These are phyloP conservation scores for Recurvomyces mirabilis DNA, from an alignment of 495 filamentous ascomycete species.

Conservation along the genomic window DNA sequence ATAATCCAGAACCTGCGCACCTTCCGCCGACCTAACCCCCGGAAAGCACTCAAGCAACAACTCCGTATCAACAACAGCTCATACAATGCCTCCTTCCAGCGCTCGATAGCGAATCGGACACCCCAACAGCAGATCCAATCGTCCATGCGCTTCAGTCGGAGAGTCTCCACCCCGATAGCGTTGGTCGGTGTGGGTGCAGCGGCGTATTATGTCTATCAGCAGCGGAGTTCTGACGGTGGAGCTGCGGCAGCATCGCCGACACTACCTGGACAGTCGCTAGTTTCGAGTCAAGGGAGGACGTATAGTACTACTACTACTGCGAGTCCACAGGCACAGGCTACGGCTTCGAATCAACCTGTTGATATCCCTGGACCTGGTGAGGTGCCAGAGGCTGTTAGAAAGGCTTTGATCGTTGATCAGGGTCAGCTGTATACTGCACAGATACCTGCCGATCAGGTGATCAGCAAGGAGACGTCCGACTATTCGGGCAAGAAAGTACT, in stretches of 20 bases:
- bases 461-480: conserved; percentile 78
- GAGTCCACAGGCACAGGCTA: background rate
- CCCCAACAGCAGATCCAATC: conserved; percentile 9
- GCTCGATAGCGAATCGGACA: conserved; percentile 15
- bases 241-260: background rate
- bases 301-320: background rate
- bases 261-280: background rate
- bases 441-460: conserved; percentile 38
- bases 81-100: conserved; percentile 20
- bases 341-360: background rate
- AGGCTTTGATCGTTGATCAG: conserved; percentile 19
- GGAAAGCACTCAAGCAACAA: conserved; percentile 18
- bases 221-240: background rate
- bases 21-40: conserved; percentile 20
- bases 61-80: conserved; percentile 13
- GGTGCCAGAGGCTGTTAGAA: conserved; percentile 18
- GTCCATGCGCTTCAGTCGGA: conserved; percentile 17
- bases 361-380: conserved; percentile 1
- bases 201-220: conserved; percentile 16
- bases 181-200: conserved; percentile 15
- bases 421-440: conserved; percentile 20
- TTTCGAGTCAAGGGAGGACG: conserved; percentile 2
- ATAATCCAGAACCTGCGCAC: conserved; percentile 22
- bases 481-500: conserved; percentile 69
- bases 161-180: conserved; percentile 14